Evolutionary conservation across 768 basidiomycete genomes (phyloP).

Genomic region (Gelatoporia subvermispora): DNA sequence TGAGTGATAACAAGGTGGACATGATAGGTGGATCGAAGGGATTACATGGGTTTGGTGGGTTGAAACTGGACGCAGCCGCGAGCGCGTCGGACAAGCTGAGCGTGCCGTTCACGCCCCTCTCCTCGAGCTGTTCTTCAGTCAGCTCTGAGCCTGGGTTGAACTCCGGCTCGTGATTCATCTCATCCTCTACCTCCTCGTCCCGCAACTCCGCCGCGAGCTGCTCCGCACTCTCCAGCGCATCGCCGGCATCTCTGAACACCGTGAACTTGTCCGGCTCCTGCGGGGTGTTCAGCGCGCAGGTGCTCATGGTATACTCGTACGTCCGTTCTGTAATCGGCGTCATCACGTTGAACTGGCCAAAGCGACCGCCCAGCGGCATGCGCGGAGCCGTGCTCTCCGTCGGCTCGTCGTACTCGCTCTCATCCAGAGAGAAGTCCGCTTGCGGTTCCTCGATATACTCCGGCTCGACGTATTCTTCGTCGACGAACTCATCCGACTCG

Average conservation of each 20-base stretch:
- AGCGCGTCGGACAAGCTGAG: slow-evolving; percentile 64
- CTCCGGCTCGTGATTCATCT: slow-evolving; percentile 20
- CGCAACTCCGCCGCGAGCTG: slow-evolving; percentile 43
- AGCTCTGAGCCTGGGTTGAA: slow-evolving; percentile 3
- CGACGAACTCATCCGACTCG: slow-evolving; percentile 17
- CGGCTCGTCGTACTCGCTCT: slow-evolving; percentile 14
- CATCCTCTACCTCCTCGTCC: slow-evolving; percentile 25
- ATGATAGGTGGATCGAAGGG: slow-evolving; percentile 71
- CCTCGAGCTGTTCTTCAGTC: slow-evolving; percentile 36
- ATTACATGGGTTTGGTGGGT: slow-evolving; percentile 83
- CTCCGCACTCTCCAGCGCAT: slow-evolving; percentile 48
- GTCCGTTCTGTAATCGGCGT: slow-evolving; percentile 97
- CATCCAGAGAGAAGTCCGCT: slow-evolving; percentile 2
- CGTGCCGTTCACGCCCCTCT: slow-evolving; percentile 46
- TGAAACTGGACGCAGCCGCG: slow-evolving; percentile 57
- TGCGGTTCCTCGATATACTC: slow-evolving; percentile 4
- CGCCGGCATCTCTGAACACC: slow-evolving; percentile 23
- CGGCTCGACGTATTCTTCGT: slow-evolving; percentile 26
- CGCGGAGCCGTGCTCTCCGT: slow-evolving; percentile 21
- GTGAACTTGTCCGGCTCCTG: slow-evolving; percentile 19
- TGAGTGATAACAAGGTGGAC: slow-evolving; percentile 55
- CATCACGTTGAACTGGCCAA: slow-evolving; percentile 87
- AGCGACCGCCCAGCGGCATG: slow-evolving; percentile 65
- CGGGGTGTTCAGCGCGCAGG: slow-evolving; percentile 33
- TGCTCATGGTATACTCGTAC: slow-evolving; percentile 73